phyloP scores from a whole-genome alignment of 306 rosid species.

The Albizia julibrissin region DNA sequence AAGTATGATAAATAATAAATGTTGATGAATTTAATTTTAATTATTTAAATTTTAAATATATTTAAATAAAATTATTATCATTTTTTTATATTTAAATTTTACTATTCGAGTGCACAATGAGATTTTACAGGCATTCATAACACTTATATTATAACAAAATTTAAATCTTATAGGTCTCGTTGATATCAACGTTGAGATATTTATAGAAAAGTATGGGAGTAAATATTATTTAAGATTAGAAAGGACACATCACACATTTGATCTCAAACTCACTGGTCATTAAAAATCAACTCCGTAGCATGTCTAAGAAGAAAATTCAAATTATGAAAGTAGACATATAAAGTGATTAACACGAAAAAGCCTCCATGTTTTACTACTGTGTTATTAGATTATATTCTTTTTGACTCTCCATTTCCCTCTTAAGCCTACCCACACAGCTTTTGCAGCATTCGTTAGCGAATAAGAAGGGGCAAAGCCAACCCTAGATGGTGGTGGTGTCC shows the following conservation, averaged over 20 bases:
- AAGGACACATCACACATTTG: not conserved
- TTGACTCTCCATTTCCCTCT: constrained; percentile 2
- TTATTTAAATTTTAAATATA: too few relatives aligned
- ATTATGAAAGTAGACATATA: not conserved
- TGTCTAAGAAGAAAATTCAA: not conserved
- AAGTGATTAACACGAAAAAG: not conserved
- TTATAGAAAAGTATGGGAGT: too few relatives aligned
- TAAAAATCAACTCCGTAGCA: not conserved
- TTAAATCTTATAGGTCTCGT: too few relatives aligned
- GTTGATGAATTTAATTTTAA: too few relatives aligned
- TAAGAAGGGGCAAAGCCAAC: constrained; percentile 9
- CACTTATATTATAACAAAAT: too few relatives aligned
- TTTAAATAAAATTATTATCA: too few relatives aligned
- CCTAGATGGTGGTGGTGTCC: constrained; percentile 1
- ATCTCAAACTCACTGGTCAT: not conserved
- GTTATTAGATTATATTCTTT: constrained; percentile 14
- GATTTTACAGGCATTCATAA: too few relatives aligned
- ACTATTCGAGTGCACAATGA: too few relatives aligned
- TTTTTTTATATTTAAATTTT: too few relatives aligned
- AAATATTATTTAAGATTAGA: too few relatives aligned
- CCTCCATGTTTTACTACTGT: constrained; percentile 33
- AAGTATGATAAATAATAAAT: too few relatives aligned
- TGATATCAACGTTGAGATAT: too few relatives aligned
- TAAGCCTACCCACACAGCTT: not conserved
- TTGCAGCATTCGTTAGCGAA: not conserved